Conservation (phyloP, 495 filamentous ascomycete genomes). For the Cladorrhinum samala region DNA sequence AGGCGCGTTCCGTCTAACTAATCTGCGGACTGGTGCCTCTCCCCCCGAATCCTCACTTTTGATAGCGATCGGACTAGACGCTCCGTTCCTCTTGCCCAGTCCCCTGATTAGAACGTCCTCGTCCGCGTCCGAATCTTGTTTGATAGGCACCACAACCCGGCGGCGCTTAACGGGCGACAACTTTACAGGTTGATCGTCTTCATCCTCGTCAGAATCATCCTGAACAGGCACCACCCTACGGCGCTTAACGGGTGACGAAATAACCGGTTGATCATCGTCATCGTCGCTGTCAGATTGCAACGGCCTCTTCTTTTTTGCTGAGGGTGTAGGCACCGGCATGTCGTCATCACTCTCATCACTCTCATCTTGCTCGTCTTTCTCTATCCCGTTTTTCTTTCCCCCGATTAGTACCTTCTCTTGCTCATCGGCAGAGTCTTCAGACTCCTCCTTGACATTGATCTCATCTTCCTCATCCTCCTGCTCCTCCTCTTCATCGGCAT, state of each 20-base stretch:
- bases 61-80: background rate
- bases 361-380: constrained; percentile 1
- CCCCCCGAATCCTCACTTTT: background rate
- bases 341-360: constrained; percentile 15
- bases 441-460: background rate
- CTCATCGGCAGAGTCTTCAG: no score
- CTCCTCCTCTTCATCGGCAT: background rate
- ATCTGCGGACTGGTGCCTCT: background rate
- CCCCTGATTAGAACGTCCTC: background rate
- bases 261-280: background rate
- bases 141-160: background rate
- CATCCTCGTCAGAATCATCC: background rate
- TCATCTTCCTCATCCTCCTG: constrained; percentile 3
- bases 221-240: background rate
- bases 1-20: constrained; percentile 1
- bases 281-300: constrained; percentile 4
- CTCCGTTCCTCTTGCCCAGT: background rate
- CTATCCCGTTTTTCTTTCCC: background rate
- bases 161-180: constrained; percentile 8
- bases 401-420: no score
- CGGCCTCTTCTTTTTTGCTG: constrained; percentile 2
- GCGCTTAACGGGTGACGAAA: constrained; percentile 4
- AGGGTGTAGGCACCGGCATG: constrained; percentile 1
- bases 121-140: background rate
- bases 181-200: background rate